These are phyloP conservation scores for Inosperma sp. DNA, from an alignment of 768 basidiomycete genomes.

Conservation along the genomic window DNA sequence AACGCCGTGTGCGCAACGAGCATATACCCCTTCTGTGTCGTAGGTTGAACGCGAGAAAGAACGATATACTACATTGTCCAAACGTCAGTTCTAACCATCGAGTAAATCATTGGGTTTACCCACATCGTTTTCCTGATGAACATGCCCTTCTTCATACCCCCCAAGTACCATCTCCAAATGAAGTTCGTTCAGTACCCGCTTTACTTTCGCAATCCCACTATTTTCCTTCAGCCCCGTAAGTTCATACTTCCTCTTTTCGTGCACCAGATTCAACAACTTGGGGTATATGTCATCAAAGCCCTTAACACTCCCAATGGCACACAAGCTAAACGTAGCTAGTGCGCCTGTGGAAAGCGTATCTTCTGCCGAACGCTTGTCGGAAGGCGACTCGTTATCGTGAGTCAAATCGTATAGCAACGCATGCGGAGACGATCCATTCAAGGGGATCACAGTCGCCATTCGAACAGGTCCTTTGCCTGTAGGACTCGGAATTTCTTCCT, in stretches of 20 bases:
- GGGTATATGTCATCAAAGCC: slow-evolving; percentile 98
- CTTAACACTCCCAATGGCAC: slow-evolving; percentile 89
- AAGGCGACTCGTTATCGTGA: slow-evolving; percentile 93
- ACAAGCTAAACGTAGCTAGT: slow-evolving; percentile 85
- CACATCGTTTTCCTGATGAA: slow-evolving; percentile 94
- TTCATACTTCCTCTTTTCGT: slow-evolving; percentile 78
- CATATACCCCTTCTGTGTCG: slow-evolving; percentile 86
- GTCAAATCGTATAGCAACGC: slow-evolving; percentile 94
- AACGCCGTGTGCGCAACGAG: slow-evolving; percentile 92
- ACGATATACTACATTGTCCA: slow-evolving; percentile 82
- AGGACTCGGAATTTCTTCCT: slow-evolving; percentile 75
- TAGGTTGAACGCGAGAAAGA: slow-evolving; percentile 87
- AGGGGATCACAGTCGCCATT: slow-evolving; percentile 67
- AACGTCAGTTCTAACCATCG: neutral
- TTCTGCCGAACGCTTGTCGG: slow-evolving; percentile 88
- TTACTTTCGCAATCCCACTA: slow-evolving; percentile 54
- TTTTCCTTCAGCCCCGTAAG: slow-evolving; percentile 51
- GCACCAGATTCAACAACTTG: slow-evolving; percentile 85
- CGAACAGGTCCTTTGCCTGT: slow-evolving; percentile 78
- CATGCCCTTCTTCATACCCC: slow-evolving; percentile 87
- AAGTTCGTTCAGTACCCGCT: slow-evolving; percentile 77
- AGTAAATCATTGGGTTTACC: slow-evolving; percentile 28
- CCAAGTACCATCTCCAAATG: slow-evolving; percentile 91
- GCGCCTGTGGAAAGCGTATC: slow-evolving; percentile 94
- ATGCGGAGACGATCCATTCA: slow-evolving; percentile 86